phyloP scores from a whole-genome alignment of 257 asterid genomes.

The Solanum habrochaites region DNA sequence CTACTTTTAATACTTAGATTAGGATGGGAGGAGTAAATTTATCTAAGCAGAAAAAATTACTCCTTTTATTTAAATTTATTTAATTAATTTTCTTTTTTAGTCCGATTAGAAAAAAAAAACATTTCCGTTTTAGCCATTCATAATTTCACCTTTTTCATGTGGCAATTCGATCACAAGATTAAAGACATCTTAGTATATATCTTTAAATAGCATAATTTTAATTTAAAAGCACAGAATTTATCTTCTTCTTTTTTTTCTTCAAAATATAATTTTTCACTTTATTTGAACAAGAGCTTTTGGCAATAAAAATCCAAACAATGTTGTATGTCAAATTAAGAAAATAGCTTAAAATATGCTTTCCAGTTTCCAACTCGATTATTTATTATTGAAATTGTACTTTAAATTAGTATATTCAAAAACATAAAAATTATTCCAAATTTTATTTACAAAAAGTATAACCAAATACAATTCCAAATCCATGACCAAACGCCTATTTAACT shows the following conservation, averaged over 20 bases:
- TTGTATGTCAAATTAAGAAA: background rate
- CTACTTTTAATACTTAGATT: background rate
- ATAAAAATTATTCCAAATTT: background rate
- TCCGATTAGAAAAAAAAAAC: rapidly evolving
- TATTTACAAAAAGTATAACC: background rate
- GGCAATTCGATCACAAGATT: no score
- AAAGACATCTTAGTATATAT: no score
- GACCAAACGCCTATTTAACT: background rate
- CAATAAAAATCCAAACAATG: background rate
- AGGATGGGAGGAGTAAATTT: background rate
- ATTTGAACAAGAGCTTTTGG: background rate
- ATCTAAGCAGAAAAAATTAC: no score
- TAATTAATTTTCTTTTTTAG: no score
- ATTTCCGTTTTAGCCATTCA: no score
- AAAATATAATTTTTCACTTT: no score
- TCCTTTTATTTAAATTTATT: background rate
- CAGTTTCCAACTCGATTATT: background rate
- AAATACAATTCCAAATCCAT: background rate
- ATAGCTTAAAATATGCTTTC: background rate
- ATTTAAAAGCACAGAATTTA: no score
- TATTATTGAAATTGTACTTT: background rate
- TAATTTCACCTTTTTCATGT: no score
- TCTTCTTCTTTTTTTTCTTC: background rate
- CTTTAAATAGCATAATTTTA: no score
- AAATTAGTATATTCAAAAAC: background rate